A percentile compares a stretch with the other conserved stretches of the same genome.
These are phyloP conservation scores for Mimosa pudica DNA, from an alignment of 306 rosid species.

Conservation along the genomic window DNA sequence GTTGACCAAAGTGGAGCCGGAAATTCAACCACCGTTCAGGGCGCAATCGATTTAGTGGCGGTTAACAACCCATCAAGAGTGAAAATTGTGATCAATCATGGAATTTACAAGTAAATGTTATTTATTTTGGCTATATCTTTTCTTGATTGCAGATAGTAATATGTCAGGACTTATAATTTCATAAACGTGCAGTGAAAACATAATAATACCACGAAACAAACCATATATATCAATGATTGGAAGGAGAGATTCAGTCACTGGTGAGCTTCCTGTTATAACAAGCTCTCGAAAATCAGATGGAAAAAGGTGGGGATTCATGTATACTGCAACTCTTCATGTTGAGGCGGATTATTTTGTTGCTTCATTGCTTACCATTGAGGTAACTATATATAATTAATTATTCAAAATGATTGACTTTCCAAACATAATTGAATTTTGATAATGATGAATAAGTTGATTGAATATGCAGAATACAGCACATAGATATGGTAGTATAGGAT, in stretches of 20 bases:
- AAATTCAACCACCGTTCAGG: constrained; percentile 71
- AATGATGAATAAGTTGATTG: background rate
- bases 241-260: constrained; percentile 19
- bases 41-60: constrained; percentile 69
- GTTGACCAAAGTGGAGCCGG: constrained; percentile 63
- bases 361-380: constrained; percentile 60
- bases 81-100: constrained; percentile 45
- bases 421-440: too few species aligned
- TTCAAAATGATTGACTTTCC: background rate
- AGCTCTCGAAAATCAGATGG: constrained; percentile 44
- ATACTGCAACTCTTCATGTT: constrained; percentile 58
- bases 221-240: constrained; percentile 74
- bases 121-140: too few species aligned
- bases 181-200: constrained; percentile 55
- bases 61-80: background rate
- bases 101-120: constrained; percentile 55
- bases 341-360: constrained; percentile 75
- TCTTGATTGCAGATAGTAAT: too few species aligned
- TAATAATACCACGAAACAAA: constrained; percentile 59
- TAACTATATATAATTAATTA: background rate
- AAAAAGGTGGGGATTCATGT: constrained; percentile 45
- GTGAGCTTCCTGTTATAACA: constrained; percentile 12
- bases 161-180: too few species aligned
- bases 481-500: constrained; percentile 67
- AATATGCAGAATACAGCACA: background rate